Percentiles rank a stretch among this genome's conserved stretches.
phyloP scores from a whole-genome alignment of 2,329 filamentous ascomycete genomes.

The Domatiomyces catenatus region DNA sequence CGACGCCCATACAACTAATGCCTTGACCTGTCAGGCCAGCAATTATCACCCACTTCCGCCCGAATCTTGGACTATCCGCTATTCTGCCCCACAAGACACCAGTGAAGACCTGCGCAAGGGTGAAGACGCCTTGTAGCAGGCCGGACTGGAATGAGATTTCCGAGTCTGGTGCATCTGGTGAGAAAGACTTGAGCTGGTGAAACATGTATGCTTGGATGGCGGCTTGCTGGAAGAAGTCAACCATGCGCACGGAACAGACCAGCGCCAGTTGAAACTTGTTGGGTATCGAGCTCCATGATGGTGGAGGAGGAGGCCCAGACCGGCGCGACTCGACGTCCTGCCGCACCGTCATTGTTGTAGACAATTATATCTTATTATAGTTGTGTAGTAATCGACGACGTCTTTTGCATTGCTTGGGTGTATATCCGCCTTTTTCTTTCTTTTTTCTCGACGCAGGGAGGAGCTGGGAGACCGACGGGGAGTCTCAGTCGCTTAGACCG shows the following conservation, averaged over 20 bases:
- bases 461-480: too few species aligned
- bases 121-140: slow-evolving; percentile 56
- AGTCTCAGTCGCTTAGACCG: too few species aligned
- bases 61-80: slow-evolving; percentile 26
- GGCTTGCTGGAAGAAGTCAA: slow-evolving; percentile 62
- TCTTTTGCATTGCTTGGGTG: neutral
- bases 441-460: too few species aligned
- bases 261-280: slow-evolving; percentile 56
- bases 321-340: slow-evolving; percentile 5
- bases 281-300: slow-evolving; percentile 52
- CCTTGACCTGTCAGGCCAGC: slow-evolving; percentile 58
- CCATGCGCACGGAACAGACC: slow-evolving; percentile 56
- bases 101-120: slow-evolving; percentile 57
- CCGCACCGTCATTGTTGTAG: slow-evolving; percentile 1
- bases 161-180: slow-evolving; percentile 32
- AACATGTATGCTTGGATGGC: slow-evolving; percentile 59
- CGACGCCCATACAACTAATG: slow-evolving; percentile 51
- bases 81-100: slow-evolving; percentile 61
- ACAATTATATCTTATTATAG: slow-evolving; percentile 1
- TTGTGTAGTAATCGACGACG: slow-evolving; percentile 3
- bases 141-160: slow-evolving; percentile 57
- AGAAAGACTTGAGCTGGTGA: slow-evolving; percentile 61
- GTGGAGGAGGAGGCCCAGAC: slow-evolving; percentile 18
- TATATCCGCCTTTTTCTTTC: neutral
- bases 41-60: slow-evolving; percentile 62